phyloP scores from a whole-genome alignment of 2,329 filamentous ascomycete species.

The Ophiocordyceps australis region DNA sequence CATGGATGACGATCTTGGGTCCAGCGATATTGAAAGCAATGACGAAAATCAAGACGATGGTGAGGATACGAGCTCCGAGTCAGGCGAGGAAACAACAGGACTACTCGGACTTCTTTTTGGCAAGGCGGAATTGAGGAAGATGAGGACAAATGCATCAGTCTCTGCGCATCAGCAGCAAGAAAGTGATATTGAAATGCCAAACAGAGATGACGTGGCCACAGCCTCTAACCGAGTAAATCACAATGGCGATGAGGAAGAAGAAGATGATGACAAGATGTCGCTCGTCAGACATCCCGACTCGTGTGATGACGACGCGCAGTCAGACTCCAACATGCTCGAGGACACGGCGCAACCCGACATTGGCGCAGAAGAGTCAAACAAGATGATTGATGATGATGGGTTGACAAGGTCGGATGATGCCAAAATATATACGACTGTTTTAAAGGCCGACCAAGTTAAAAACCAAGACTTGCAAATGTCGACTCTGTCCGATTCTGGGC shows the following conservation, averaged over 20 bases:
- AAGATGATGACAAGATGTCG: conserved; percentile 15
- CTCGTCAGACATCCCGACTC: conserved; percentile 12
- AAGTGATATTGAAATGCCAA: conserved; percentile 8
- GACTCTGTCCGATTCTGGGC: no score
- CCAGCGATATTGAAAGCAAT: conserved; percentile 29
- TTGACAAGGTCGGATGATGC: no score
- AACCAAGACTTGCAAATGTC: no score
- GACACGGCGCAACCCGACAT: no score
- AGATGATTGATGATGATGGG: no score
- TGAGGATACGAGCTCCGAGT: conserved; percentile 20
- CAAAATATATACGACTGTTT: no score
- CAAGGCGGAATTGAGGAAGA: conserved; percentile 35
- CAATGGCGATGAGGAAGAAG: conserved; percentile 10
- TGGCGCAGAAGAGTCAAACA: no score
- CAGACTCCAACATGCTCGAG: no score
- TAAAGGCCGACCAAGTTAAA: no score
- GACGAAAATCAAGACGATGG: conserved; percentile 20
- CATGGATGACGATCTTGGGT: conserved; percentile 49
- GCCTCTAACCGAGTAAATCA: no score
- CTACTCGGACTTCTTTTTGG: conserved; percentile 40
- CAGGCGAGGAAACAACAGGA: conserved; percentile 24
- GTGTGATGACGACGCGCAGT: conserved; percentile 3
- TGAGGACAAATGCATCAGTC: conserved; percentile 21
- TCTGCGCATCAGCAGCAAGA: conserved; percentile 5
- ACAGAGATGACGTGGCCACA: conserved; percentile 3